Conservation (phyloP, 345 rosid genomes). For the Eucalyptus guilfoylei region DNA sequence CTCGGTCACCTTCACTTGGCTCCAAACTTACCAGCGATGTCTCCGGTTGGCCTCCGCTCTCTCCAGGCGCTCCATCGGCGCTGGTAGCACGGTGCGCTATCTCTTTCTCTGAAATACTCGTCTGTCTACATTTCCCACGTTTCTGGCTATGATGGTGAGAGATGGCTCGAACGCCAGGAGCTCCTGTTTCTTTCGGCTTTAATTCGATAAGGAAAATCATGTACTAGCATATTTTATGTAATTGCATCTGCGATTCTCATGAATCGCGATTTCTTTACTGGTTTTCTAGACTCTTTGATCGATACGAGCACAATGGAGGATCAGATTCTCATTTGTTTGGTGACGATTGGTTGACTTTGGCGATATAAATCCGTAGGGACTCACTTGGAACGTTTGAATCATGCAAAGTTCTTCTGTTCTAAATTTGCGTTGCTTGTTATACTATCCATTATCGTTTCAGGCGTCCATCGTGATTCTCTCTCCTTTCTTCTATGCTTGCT, state of each 20-base stretch:
- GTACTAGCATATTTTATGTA: not conserved
- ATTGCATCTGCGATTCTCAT: not conserved
- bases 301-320: not conserved
- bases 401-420: not conserved
- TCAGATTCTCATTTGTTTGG: not conserved
- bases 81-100: conserved; percentile 60
- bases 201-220: not conserved
- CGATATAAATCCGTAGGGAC: not conserved
- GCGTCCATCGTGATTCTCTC: not conserved
- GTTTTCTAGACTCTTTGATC: not conserved
- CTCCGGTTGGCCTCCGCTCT: conserved; percentile 88
- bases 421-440: not conserved
- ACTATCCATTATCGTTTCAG: not conserved
- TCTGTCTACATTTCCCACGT: not conserved
- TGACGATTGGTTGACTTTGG: not conserved
- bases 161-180: not conserved
- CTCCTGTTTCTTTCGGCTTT: not conserved
- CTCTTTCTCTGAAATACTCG: not conserved
- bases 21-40: conserved; percentile 64
- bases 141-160: not conserved
- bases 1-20: conserved; percentile 65
- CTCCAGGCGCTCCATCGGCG: conserved; percentile 43
- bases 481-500: not conserved
- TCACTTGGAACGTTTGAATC: not conserved
- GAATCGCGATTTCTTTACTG: not conserved